Conservation (phyloP, 257 asterid species). For the Scutellaria baicalensis region DNA sequence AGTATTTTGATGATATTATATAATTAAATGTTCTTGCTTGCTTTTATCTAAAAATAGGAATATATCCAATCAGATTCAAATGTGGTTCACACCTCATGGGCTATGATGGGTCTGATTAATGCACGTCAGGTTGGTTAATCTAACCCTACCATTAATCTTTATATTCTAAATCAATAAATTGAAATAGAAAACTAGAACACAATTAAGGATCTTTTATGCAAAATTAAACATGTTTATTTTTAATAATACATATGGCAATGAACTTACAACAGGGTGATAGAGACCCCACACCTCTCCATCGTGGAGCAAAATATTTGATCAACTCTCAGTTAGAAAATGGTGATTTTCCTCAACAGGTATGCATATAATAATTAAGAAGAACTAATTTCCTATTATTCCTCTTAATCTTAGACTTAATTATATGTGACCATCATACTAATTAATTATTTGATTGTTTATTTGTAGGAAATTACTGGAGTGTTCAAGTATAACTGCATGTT, state of each 20-base stretch:
- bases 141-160: too few species aligned
- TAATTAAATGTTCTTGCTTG: neutral
- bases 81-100: neutral
- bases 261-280: neutral
- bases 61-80: neutral
- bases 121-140: neutral
- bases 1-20: neutral
- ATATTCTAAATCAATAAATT: too few species aligned
- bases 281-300: neutral
- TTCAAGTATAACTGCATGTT: neutral
- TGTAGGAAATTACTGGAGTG: neutral
- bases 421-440: neutral
- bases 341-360: constrained; percentile 10
- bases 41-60: neutral
- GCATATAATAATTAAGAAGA: too few species aligned
- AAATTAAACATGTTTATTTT: neutral
- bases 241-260: too few species aligned
- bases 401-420: too few species aligned
- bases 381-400: too few species aligned
- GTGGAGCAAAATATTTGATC: neutral
- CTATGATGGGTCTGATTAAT: neutral
- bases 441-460: neutral
- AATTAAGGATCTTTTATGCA: too few species aligned
- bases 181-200: too few species aligned
- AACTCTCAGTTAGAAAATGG: neutral